phyloP scores from a whole-genome alignment of 78 protist genomes.

The Chrysochromulina tobinii region DNA sequence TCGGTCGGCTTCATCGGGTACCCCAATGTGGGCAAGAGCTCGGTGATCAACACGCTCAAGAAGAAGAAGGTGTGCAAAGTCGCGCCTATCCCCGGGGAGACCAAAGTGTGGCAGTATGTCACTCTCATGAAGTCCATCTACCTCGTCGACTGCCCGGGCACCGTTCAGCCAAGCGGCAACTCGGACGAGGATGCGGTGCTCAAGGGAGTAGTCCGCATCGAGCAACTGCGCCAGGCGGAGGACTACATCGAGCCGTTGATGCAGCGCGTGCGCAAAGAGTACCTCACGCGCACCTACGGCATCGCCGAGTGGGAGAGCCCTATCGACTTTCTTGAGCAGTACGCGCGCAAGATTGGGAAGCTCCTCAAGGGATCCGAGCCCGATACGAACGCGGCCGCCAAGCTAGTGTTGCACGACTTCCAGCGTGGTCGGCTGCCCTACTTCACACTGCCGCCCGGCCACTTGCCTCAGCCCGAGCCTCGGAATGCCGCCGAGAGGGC shows the following conservation, averaged over 20 bases:
- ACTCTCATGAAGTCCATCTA: conserved; percentile 89
- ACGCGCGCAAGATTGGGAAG: conserved; percentile 67
- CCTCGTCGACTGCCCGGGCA: conserved; percentile 99
- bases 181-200: conserved; percentile 83
- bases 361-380: conserved; percentile 76
- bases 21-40: conserved; percentile 93
- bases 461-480: neutral
- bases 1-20: conserved; percentile 96
- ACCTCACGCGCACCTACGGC: conserved; percentile 79
- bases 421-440: conserved; percentile 93
- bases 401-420: conserved; percentile 88
- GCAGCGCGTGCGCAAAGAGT: conserved; percentile 75
- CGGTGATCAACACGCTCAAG: conserved; percentile 95
- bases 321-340: conserved; percentile 82
- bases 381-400: conserved; percentile 79
- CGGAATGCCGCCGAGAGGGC: no score
- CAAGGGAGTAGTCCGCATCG: conserved; percentile 86
- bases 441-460: conserved; percentile 80
- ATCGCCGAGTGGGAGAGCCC: conserved; percentile 73
- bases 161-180: conserved; percentile 66
- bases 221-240: conserved; percentile 63
- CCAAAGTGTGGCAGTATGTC: conserved; percentile 99
- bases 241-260: conserved; percentile 77
- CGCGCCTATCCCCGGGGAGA: conserved; percentile 99
- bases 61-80: conserved; percentile 88